A percentile compares a stretch with the other conserved stretches of the same genome.
These are phyloP conservation scores for Apostasia ramifera DNA, from an alignment of 106 monocot genomes.

Conservation along the genomic window DNA sequence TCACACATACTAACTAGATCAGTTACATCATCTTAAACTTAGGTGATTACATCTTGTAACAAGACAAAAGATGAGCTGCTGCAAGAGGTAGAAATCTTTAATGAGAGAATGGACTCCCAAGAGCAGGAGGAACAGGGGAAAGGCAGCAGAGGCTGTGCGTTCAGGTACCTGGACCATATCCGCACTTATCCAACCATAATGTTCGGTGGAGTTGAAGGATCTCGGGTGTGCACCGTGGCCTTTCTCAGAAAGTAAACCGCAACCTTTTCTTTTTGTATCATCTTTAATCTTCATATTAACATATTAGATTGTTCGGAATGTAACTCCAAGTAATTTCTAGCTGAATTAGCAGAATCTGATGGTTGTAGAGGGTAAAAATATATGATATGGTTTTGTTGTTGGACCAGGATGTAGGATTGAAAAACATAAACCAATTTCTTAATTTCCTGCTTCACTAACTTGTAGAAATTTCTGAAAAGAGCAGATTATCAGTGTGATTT, in stretches of 20 bases:
- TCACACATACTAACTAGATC: background rate
- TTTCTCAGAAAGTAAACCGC: constrained; percentile 32
- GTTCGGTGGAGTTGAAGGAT: constrained; percentile 88
- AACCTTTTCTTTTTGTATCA: too few species aligned
- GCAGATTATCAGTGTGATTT: too few species aligned
- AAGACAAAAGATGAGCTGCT: constrained; percentile 57
- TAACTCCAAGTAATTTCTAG: too few species aligned
- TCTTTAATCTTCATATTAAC: too few species aligned
- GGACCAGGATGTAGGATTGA: too few species aligned
- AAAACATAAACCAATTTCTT: too few species aligned
- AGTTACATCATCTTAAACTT: background rate
- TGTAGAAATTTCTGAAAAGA: too few species aligned
- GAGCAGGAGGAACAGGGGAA: constrained; percentile 8
- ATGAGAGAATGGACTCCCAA: constrained; percentile 16
- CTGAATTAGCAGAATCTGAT: too few species aligned
- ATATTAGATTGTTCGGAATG: too few species aligned
- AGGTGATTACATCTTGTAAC: constrained; percentile 73
- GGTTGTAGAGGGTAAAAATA: too few species aligned
- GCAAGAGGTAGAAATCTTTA: constrained; percentile 52
- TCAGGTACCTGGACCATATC: constrained; percentile 50
- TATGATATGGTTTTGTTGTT: too few species aligned
- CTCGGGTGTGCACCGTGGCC: constrained; percentile 81
- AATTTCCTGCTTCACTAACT: too few species aligned
- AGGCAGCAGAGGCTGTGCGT: constrained; percentile 5
- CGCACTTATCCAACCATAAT: constrained; percentile 78